Base-by-base conservation (phyloP, 306 rosid species). In the Gleditsia sinensis region DNA sequence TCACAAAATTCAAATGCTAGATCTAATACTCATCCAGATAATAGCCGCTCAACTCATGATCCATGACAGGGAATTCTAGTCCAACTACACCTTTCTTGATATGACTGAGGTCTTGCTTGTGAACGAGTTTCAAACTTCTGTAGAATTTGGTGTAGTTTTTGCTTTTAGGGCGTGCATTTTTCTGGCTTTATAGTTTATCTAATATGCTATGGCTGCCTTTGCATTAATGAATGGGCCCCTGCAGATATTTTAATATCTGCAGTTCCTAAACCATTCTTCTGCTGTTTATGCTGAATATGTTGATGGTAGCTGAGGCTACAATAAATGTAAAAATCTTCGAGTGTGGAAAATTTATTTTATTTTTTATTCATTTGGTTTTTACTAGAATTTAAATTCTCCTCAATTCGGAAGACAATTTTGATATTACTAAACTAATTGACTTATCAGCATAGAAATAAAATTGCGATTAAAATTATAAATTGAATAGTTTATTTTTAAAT, bases 1-100 rank as follows among this genome's bases (percentile, higher is more conserved):
- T 73, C 90, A 8, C 95, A 90, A 75, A 90, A 70, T 57, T 74
- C 92, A 54, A 80, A 71, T 77, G 78, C 50, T 11, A 88, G 85
- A 79, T 87, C 91, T 23, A 79, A 53, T 24, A n/a, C 82, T 72
- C 92, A 80, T 72, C 76, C 88, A 20, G 96, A 85, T 72, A 77
- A 80, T 40, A 78, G 85, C 53, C 76, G 73, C 40, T 75, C 86
- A 23, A 39, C 88, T 4, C 83, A 71, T 25, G 87, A 84, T 43
- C 72, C 42, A 64, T 83, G 83, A 86, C 49, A 24, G 33, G 50
- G 60, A 49, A 46, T 73, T 36, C 45, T 46, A 27, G 28, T 36
- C 55, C 64, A 50, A 17, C 33, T 30, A 3, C 53, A n/a, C 53
- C 42, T 34, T 46, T 62, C 63, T 45, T 50, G 23, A 27, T 54